A percentile compares a stretch with the other conserved stretches of the same genome.
Evolutionary conservation across 768 basidiomycete genomes (phyloP).

Genomic region (Xerocomellus chrysenteron): DNA sequence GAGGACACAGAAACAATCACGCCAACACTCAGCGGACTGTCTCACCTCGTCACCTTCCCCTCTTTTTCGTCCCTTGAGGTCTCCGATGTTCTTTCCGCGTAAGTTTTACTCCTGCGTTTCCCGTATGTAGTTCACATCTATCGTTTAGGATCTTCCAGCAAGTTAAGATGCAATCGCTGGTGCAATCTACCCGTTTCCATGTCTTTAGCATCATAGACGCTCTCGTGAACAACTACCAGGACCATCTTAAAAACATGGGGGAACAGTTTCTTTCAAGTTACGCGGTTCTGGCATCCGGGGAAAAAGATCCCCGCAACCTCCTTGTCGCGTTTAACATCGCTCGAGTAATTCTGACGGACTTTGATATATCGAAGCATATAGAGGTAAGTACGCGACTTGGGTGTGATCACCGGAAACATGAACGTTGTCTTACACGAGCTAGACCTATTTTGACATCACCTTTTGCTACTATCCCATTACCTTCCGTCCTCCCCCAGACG

Average conservation of each 20-base stretch:
- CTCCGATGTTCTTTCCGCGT: slow-evolving; percentile 56
- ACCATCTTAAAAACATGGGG: slow-evolving; percentile 72
- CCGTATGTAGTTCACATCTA: background rate
- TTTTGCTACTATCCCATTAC: slow-evolving; percentile 99
- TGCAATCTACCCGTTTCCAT: slow-evolving; percentile 76
- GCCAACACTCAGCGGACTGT: slow-evolving; percentile 76
- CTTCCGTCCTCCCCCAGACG: slow-evolving; percentile 90
- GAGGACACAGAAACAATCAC: slow-evolving; percentile 84
- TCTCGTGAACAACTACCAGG: slow-evolving; percentile 34
- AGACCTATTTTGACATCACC: slow-evolving; percentile 92
- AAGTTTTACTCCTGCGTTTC: slow-evolving; percentile 30
- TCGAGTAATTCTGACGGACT: slow-evolving; percentile 83
- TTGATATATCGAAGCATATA: slow-evolving; percentile 69
- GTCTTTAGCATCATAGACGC: slow-evolving; percentile 83
- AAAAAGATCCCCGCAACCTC: slow-evolving; percentile 96
- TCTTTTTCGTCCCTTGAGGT: slow-evolving; percentile 67
- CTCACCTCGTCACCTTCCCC: slow-evolving; percentile 59
- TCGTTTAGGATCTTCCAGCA: slow-evolving; percentile 64
- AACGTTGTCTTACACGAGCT: background rate
- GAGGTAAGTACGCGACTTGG: slow-evolving; percentile 57
- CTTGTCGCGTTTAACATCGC: slow-evolving; percentile 87
- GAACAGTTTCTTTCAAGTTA: slow-evolving; percentile 75
- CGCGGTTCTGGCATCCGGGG: slow-evolving; percentile 81
- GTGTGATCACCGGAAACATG: background rate
- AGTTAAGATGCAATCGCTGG: slow-evolving; percentile 78